phyloP scores from a whole-genome alignment of 2,329 filamentous ascomycete genomes.

The Emergomyces pasteurianus region DNA sequence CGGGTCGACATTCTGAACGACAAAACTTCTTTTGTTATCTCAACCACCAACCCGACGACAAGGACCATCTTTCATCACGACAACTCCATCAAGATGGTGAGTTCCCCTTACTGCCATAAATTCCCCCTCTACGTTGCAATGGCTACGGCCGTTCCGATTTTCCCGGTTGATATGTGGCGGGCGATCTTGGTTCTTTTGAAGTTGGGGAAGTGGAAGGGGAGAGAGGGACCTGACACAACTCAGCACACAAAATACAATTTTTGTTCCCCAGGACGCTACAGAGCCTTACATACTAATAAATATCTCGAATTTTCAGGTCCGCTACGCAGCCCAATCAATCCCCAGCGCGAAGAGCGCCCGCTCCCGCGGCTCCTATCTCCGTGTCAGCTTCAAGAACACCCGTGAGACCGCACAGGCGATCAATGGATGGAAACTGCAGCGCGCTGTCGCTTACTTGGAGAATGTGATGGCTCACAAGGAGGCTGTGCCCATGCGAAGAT shows the following conservation, averaged over 20 bases:
- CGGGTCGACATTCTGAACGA: conserved; percentile 18
- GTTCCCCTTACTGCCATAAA: conserved; percentile 10
- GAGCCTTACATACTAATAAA: not conserved
- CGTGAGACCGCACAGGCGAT: conserved; percentile 98
- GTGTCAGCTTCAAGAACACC: conserved; percentile 99
- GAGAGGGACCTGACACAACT: no score
- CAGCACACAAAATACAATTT: not conserved
- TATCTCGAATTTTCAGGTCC: conserved; percentile 51
- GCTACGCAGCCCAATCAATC: conserved; percentile 89
- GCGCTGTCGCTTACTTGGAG: conserved; percentile 92
- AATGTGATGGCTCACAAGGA: conserved; percentile 96
- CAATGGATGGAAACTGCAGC: conserved; percentile 97
- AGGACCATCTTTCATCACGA: conserved; percentile 32
- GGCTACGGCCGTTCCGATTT: not conserved
- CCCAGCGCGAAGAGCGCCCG: conserved; percentile 86
- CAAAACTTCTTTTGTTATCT: conserved; percentile 21
- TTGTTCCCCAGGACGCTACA: not conserved
- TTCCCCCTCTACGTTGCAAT: not conserved
- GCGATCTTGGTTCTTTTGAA: no score
- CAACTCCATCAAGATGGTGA: conserved; percentile 37
- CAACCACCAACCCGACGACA: conserved; percentile 23
- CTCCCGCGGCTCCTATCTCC: conserved; percentile 96
- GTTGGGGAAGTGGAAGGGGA: no score
- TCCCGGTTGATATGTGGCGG: not conserved
- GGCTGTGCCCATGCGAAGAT: conserved; percentile 96